Base-by-base conservation (phyloP, 352 stramenopile genomes). In the Phytopythium cucurbitacearum region DNA sequence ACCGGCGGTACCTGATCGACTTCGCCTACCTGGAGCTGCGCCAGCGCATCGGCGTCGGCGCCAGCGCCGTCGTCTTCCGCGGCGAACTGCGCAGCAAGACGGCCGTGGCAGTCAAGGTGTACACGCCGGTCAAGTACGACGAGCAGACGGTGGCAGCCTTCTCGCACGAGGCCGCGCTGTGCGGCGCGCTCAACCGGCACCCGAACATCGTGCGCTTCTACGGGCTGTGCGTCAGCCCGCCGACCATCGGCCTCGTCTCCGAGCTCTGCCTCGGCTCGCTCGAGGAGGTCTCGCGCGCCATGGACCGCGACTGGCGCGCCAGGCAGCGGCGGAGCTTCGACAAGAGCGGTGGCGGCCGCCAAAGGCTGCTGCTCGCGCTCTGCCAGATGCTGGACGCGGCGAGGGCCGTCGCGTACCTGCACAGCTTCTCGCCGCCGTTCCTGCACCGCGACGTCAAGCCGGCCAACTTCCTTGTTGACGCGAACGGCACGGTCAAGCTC, bases 1-100 rank as follows among this genome's bases (percentile, higher is more conserved):
- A 81, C 50, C 58, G 71, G 42, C 75, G 75, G 47, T 73, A 72
- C 54, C 65, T 82, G 10, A 79, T 82, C 38, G 71, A 82, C 49
- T 82, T 82, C 46, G 65, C 71, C 10, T 65, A 79, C 53, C 49
- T 81, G 35, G 55, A 74, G 11, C 39, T 81, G 5, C 60, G 57
- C n/a, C 49, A 64, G 35, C 60, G 57, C n/a, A 74, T 81, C 36
- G 67, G 67, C 28, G 48, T 58, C 4, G 78, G 75, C 4, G 56
- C 62, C 0, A 67, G 48, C 40, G 59, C 67, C 0, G 40, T 59
- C 4, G 59, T 76, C 33, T 76, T 67, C 46, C 51, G 67, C 34
- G 71, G 71, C 21, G 44, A 64, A 4, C 44, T 81, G 16, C 61
- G 71, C 41, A 65, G 60, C n/a, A 72, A 56, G 40, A 61, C 59